A percentile compares a stretch with the other conserved stretches of the same genome.
Evolutionary conservation across 768 basidiomycete genomes (phyloP).

Genomic region (Xerocomus potaroensis): DNA sequence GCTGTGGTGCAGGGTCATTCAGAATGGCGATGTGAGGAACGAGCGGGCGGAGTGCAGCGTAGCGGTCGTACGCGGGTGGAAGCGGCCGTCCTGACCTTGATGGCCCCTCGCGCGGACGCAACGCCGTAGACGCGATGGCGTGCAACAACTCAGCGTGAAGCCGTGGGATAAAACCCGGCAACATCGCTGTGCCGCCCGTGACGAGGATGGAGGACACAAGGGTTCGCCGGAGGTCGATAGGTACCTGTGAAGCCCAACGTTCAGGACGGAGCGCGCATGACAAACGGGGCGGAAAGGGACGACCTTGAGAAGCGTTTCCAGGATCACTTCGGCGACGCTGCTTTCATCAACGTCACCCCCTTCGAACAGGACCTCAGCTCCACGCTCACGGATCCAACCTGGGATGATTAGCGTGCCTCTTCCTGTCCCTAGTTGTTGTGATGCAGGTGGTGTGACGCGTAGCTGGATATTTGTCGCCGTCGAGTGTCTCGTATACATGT

Average conservation of each 20-base stretch:
- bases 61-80: slow-evolving; percentile 66
- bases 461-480: slow-evolving; percentile 72
- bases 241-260: slow-evolving; percentile 51
- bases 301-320: slow-evolving; percentile 77
- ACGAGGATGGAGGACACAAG: slow-evolving; percentile 83
- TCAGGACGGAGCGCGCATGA: background rate
- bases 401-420: slow-evolving; percentile 79
- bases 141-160: slow-evolving; percentile 75
- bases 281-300: background rate
- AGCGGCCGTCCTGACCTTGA: slow-evolving; percentile 36
- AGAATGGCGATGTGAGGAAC: slow-evolving; percentile 72
- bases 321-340: slow-evolving; percentile 76
- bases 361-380: slow-evolving; percentile 87
- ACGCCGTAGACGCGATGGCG: slow-evolving; percentile 43
- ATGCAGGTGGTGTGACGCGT: slow-evolving; percentile 60
- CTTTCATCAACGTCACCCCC: slow-evolving; percentile 85
- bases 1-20: slow-evolving; percentile 72
- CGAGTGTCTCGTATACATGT: slow-evolving; percentile 71
- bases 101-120: slow-evolving; percentile 31
- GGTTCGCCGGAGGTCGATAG: slow-evolving; percentile 83
- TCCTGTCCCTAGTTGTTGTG: slow-evolving; percentile 68
- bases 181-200: slow-evolving; percentile 83
- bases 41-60: slow-evolving; percentile 67
- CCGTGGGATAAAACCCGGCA: slow-evolving; percentile 90
- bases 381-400: slow-evolving; percentile 92